These are phyloP conservation scores for Cyclotella baltica DNA, from an alignment of 108 stramenopile species.

Conservation along the genomic window DNA sequence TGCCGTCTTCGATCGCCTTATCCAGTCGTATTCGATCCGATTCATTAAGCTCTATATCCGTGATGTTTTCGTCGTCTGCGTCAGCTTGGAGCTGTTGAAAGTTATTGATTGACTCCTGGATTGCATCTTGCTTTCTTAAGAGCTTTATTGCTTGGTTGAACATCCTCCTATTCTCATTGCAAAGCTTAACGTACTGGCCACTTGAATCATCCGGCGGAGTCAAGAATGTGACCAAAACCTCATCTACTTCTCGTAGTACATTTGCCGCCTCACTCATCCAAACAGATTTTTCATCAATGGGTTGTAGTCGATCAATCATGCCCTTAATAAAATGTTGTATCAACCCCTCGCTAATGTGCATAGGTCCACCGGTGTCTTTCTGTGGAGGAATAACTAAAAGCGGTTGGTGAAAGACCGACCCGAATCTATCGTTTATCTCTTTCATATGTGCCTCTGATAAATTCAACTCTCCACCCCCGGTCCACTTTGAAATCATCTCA, in stretches of 20 bases:
- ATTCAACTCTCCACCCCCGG: background rate
- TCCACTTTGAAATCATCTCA: background rate
- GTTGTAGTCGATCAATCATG: background rate
- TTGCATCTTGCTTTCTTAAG: background rate
- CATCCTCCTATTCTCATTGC: background rate
- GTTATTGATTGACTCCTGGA: background rate
- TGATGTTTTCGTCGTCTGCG: background rate
- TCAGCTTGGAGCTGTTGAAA: background rate
- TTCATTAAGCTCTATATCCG: background rate
- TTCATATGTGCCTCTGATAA: background rate
- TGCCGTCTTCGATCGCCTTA: background rate
- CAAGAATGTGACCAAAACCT: background rate
- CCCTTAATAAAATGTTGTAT: background rate
- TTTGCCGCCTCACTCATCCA: background rate
- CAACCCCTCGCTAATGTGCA: background rate
- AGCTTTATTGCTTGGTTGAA: background rate
- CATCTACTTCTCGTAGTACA: background rate
- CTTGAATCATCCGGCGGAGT: background rate
- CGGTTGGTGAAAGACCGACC: background rate
- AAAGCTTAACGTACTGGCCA: background rate
- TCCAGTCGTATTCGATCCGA: background rate
- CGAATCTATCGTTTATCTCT: background rate
- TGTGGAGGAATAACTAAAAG: background rate
- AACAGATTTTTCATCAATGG: background rate
- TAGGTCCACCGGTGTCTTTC: background rate